Evolutionary conservation across 2,329 filamentous ascomycete genomes (phyloP), one percentile per base, ranked within the genome.

Genomic region (Xylaria sp.): DNA sequence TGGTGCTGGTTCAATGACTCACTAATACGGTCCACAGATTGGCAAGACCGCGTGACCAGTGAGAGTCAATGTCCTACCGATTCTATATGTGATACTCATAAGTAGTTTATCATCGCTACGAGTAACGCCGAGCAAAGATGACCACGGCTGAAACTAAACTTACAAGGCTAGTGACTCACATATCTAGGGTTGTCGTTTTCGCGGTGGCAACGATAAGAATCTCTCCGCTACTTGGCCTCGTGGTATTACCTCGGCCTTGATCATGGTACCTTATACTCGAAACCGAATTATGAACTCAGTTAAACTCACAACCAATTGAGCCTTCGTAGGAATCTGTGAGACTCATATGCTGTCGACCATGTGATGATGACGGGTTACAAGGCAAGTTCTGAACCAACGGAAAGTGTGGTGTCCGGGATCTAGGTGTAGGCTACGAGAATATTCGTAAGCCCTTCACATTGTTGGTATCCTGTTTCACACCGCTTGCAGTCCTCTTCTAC

Each of bases 81-180:
- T 15, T 12, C 25, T 32, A 6, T 46, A 36, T 18, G 25, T 45
- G 48, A 55, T 18, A 39, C 13, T 20, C 20, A 25, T 4, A 39
- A 39, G 20, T 3, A 58, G 43, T 25, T 28, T 10, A 34, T 28
- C n/a, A 18, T 23, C 3, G n/a, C 5, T 15, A 55, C 25, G 15
- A 34, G 28, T 36, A 20, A 43, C 28, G 59, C 43, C 6, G 36
- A 15, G 43, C 39, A 52, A 52, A 43, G 36, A 57, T 28, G 53
- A 41, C 28, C n/a, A 53, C 36, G 9, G 5, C 10, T 13, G 20
- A 25, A 28, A 39, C 6, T 1, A 36, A 56, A 34, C 15, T 10
- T 30, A 15, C 56, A 30, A 56, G 48, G 15, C 30, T 12, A 7
- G 15, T 64, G 60, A 67, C 46, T 67, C 65, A 67, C 39, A 25